A percentile compares a stretch with the other conserved stretches of the same genome.
These are phyloP conservation scores for Ogataea methanolica DNA, from an alignment of 805 yeast species.

Conservation along the genomic window DNA sequence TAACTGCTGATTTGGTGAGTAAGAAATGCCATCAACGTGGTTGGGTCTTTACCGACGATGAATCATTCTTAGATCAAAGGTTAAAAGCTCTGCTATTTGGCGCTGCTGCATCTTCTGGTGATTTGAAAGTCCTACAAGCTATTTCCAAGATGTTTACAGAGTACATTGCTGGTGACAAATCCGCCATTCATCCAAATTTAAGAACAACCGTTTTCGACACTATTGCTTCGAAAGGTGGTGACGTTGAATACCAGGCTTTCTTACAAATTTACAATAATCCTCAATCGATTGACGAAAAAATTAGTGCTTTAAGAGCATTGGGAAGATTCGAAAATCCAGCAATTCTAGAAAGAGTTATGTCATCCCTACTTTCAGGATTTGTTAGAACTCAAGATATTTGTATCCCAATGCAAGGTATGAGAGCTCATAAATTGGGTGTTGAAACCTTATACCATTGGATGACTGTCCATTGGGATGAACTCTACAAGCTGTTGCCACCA, in stretches of 20 bases:
- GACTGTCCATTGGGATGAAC: constrained; percentile 61
- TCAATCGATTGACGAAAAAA: constrained; percentile 52
- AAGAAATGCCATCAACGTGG: constrained; percentile 46
- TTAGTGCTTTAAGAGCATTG: constrained; percentile 48
- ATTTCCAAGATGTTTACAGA: constrained; percentile 24
- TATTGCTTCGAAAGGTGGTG: constrained; percentile 35
- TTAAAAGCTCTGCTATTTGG: constrained; percentile 40
- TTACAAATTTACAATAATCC: constrained; percentile 46
- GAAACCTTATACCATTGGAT: constrained; percentile 73
- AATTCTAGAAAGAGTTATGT: constrained; percentile 36
- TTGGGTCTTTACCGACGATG: constrained; percentile 84
- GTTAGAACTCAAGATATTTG: constrained; percentile 47
- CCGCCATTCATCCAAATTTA: constrained; percentile 42
- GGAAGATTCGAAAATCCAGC: constrained; percentile 41
- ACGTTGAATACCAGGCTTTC: constrained; percentile 37
- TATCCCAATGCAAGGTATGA: constrained; percentile 72
- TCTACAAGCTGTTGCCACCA: constrained; percentile 70
- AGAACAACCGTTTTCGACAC: constrained; percentile 40
- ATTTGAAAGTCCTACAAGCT: constrained; percentile 33
- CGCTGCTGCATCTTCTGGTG: constrained; percentile 37
- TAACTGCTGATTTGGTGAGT: constrained; percentile 27
- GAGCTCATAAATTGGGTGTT: constrained; percentile 59
- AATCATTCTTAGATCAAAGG: constrained; percentile 36
- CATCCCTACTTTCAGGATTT: constrained; percentile 56
- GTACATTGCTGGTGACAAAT: constrained; percentile 24